Base-by-base conservation (phyloP, 768 basidiomycete genomes). In the Termitomyces sp. region DNA sequence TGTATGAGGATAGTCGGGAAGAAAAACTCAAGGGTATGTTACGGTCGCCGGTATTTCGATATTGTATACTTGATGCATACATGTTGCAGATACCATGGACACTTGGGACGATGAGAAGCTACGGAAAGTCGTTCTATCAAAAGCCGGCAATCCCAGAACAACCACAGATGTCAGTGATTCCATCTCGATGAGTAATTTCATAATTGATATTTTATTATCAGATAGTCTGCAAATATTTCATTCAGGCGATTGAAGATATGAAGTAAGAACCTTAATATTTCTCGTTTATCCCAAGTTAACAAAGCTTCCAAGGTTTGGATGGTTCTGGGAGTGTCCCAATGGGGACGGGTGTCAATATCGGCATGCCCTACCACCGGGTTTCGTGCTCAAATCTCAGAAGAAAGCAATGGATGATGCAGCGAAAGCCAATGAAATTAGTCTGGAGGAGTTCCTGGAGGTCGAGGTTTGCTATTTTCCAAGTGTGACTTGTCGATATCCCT, bases 221-320 rank as follows among this genome's bases (percentile, higher is more conserved):
- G 90, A 97, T 99, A 66, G 96, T 99, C 4, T 99, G 97, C 85
- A 98, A 96, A 71, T 84, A 74, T 74, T 99, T 99, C 67, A 90
- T 99, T 63, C 86, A 96, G 66, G 96, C 97, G 45, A 96, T 99
- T 67, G 97, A 99, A 69, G 76, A 78, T 2, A 84, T 90, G 67
- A 94, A 93, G 79, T 90, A 67, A 56, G 77, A 26, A 32, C 48
- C 8, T 32, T 37, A 8, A n/a, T 41, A 30, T 10, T 34, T 24
- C 40, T 32, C 40, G 6, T 22, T 26, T 19, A 8, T 21, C 34
- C 38, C 41, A 34, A 26, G 42, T 22, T 41, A 28, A 32, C 19
- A n/a, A 2, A 43, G 2, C 21, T 44, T 45, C 1, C 24, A 42
- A 84, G 84, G 64, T 93, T 90, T 64, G 92, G 93, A 26, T 95